Conservation (phyloP, 2,329 filamentous ascomycete genomes). For the Ustulina deusta region DNA sequence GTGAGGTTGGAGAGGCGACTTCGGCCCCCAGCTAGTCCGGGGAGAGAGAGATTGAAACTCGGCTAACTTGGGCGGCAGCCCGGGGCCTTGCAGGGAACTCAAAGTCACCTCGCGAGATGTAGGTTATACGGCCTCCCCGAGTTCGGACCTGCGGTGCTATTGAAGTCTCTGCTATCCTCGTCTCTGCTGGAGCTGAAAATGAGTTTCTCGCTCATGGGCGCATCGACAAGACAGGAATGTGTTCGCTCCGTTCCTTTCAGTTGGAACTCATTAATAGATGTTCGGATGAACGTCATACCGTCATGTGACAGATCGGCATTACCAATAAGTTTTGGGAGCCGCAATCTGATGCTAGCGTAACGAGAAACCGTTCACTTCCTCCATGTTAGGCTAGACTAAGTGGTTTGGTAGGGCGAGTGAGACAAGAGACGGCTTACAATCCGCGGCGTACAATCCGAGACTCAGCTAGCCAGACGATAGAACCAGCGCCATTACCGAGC, state of each 20-base stretch:
- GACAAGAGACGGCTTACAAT: not conserved
- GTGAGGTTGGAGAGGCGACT: constrained; percentile 8
- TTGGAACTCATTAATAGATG: constrained; percentile 1
- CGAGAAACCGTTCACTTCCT: not conserved
- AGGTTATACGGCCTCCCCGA: not conserved
- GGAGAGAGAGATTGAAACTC: constrained; percentile 13
- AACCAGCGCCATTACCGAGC: constrained; percentile 7
- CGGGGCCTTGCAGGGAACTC: not conserved
- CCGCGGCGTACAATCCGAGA: constrained; percentile 1
- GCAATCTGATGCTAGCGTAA: constrained; percentile 7
- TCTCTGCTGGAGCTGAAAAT: not conserved
- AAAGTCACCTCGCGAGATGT: not conserved
- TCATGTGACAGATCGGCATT: constrained; percentile 5
- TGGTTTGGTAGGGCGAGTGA: not conserved
- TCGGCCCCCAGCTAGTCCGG: not conserved
- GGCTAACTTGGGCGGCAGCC: not conserved
- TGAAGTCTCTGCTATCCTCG: not conserved
- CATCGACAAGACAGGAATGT: constrained; percentile 3
- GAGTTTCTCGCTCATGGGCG: constrained; percentile 8
- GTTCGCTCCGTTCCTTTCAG: constrained; percentile 1
- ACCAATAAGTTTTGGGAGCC: not conserved
- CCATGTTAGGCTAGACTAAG: not conserved
- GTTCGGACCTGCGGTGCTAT: not conserved
- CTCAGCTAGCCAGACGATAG: constrained; percentile 18
- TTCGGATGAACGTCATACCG: constrained; percentile 2